A percentile compares a stretch with the other conserved stretches of the same genome.
Evolutionary conservation across 1,284 basidiomycete species (phyloP).

Genomic region (Melanopsichium pennsylvanicum): DNA sequence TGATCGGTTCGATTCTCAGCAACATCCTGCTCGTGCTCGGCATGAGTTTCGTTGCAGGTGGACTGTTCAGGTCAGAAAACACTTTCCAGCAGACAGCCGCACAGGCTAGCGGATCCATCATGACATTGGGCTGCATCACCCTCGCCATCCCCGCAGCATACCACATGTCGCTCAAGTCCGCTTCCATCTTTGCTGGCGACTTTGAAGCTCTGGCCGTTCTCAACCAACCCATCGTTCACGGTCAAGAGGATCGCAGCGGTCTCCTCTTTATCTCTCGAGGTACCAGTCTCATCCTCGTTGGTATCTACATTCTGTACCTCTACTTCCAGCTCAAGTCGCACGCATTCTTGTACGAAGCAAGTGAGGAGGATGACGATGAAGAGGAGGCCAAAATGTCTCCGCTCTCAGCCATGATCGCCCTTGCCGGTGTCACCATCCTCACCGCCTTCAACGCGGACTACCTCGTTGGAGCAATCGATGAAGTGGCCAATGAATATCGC

Average conservation of each 20-base stretch:
- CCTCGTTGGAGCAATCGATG: slow-evolving; percentile 66
- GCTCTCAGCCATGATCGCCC: slow-evolving; percentile 54
- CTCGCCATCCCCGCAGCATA: slow-evolving; percentile 92
- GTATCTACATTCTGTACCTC: slow-evolving; percentile 80
- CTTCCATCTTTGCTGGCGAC: slow-evolving; percentile 61
- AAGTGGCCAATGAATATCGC: slow-evolving; percentile 60
- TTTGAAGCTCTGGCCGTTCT: slow-evolving; percentile 40
- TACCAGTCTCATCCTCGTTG: slow-evolving; percentile 72
- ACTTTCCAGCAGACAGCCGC: slow-evolving; percentile 64
- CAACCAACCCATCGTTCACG: slow-evolving; percentile 20
- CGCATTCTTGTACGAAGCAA: slow-evolving; percentile 60
- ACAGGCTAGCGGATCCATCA: slow-evolving; percentile 69
- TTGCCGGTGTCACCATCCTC: slow-evolving; percentile 58
- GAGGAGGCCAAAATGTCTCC: slow-evolving; percentile 62
- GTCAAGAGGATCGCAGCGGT: slow-evolving; percentile 34
- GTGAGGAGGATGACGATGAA: slow-evolving; percentile 54
- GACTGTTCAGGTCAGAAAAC: slow-evolving; percentile 59
- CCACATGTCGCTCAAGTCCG: slow-evolving; percentile 65
- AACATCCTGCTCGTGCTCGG: slow-evolving; percentile 64
- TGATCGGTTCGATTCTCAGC: slow-evolving; percentile 62
- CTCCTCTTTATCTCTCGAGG: slow-evolving; percentile 64
- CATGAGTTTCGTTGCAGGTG: slow-evolving; percentile 63
- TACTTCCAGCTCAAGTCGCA: slow-evolving; percentile 65
- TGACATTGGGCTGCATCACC: slow-evolving; percentile 88
- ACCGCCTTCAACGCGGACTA: slow-evolving; percentile 65